phyloP scores from a whole-genome alignment of 441 rosid species.

The Erodium texanum region DNA sequence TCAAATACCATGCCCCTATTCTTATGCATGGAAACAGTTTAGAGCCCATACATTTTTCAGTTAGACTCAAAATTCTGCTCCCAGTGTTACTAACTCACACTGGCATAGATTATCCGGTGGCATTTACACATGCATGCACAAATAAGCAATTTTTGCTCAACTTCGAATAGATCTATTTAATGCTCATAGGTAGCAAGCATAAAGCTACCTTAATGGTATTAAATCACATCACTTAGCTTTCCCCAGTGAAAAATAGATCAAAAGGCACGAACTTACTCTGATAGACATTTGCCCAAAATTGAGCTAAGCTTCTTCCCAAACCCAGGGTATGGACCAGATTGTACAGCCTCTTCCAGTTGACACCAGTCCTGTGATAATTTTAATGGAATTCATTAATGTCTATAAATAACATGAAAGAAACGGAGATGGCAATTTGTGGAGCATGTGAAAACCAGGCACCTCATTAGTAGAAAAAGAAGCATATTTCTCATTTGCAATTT shows the following conservation, averaged over 20 bases:
- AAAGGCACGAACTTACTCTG: constrained; percentile 48
- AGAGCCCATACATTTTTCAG: background rate
- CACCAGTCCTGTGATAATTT: constrained; percentile 54
- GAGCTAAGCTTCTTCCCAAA: constrained; percentile 87
- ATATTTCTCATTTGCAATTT: constrained; percentile 79
- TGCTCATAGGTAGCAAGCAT: background rate
- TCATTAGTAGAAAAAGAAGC: constrained; percentile 54
- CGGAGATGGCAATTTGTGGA: background rate
- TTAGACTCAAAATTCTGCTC: background rate
- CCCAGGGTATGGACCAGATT: constrained; percentile 54
- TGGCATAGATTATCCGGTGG: background rate
- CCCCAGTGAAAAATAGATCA: background rate
- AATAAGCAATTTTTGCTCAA: constrained; percentile 3
- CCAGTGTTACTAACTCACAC: background rate
- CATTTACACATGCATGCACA: background rate
- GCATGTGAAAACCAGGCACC: constrained; percentile 30
- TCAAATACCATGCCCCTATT: background rate
- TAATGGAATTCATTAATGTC: constrained; percentile 8
- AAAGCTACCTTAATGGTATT: background rate
- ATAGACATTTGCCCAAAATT: constrained; percentile 42
- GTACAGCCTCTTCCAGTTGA: constrained; percentile 66
- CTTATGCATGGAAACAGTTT: background rate
- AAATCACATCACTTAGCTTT: background rate
- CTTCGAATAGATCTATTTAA: background rate
- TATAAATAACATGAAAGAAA: constrained; percentile 4